phyloP scores from a whole-genome alignment of 129 eudicot species.

The Kitagawia praeruptora region DNA sequence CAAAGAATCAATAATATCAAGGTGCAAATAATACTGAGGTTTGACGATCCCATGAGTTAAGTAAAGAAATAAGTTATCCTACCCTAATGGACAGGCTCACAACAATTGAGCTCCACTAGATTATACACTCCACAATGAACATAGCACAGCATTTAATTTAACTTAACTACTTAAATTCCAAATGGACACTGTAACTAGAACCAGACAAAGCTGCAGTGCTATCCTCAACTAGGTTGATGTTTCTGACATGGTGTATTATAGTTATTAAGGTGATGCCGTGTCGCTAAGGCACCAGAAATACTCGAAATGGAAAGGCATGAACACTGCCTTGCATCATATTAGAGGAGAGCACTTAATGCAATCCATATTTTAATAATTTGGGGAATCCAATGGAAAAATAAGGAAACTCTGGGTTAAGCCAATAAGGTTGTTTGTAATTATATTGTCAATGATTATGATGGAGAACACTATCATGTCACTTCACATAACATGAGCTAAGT shows the following conservation, averaged over 20 bases:
- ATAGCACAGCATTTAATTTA: neutral
- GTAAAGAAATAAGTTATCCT: too few species aligned
- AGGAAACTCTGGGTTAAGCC: neutral
- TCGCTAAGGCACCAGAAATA: neutral
- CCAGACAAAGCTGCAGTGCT: neutral
- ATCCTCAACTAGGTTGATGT: neutral
- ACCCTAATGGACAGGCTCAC: neutral
- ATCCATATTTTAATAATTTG: neutral
- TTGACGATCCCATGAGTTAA: too few species aligned
- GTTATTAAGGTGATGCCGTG: neutral
- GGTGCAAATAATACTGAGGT: neutral
- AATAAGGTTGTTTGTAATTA: neutral
- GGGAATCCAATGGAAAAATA: neutral
- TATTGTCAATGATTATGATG: neutral
- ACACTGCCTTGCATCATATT: neutral
- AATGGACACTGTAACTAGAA: neutral
- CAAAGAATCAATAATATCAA: neutral
- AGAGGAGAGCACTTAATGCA: neutral
- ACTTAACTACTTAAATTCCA: neutral
- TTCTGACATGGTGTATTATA: neutral
- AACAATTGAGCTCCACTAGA: neutral
- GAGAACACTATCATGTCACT: neutral
- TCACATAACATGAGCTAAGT: neutral
- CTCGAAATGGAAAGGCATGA: neutral
- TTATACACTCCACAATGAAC: too few species aligned